Conservation (phyloP, 192 early-diverging fungal species). For the Lobosporangium transversale region DNA sequence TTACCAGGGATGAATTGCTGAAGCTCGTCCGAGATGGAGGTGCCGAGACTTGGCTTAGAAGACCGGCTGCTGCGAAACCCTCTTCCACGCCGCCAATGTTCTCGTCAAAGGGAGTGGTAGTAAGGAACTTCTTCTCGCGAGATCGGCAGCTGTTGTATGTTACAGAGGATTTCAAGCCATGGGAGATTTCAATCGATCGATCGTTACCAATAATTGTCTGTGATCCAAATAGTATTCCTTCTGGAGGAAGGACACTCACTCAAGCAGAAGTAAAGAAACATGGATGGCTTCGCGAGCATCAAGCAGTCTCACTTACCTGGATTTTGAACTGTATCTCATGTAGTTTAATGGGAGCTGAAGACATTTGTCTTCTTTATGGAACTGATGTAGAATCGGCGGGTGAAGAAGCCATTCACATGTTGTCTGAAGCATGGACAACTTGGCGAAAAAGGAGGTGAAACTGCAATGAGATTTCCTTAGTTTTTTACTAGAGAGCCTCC, state of each 20-base stretch:
- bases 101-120: not conserved
- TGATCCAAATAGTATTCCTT: constrained; percentile 14
- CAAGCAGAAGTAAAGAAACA: constrained; percentile 21
- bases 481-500: too few species aligned
- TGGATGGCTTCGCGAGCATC: constrained; percentile 23
- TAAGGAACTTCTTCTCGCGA: not conserved
- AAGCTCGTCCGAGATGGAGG: constrained; percentile 28
- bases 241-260: not conserved
- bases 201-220: constrained; percentile 29
- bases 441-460: too few species aligned
- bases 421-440: constrained; percentile 4
- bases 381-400: not conserved
- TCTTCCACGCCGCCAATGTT: not conserved
- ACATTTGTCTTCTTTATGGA: constrained; percentile 12
- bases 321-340: constrained; percentile 27
- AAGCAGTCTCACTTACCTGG: constrained; percentile 27
- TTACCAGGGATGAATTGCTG: constrained; percentile 20
- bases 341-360: constrained; percentile 14
- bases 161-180: constrained; percentile 21
- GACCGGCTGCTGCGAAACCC: constrained; percentile 3
- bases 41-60: constrained; percentile 1
- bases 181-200: constrained; percentile 17
- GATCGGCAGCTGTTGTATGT: constrained; percentile 12
- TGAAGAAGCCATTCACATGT: not conserved
- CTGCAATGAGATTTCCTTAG: too few species aligned